Conservation (phyloP, 148 eudicot genomes). For the Chenopodium suecicum region DNA sequence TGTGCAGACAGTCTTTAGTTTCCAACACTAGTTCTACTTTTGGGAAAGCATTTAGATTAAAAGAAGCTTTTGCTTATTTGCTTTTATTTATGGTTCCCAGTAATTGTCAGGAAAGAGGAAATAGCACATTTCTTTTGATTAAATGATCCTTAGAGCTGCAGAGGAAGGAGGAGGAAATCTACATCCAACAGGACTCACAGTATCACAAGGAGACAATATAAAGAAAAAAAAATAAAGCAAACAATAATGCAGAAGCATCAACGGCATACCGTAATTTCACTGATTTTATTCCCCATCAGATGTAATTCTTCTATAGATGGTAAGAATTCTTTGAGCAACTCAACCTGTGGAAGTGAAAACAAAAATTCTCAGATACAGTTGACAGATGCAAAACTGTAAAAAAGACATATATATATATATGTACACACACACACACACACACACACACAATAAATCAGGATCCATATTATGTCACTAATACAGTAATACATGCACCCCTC, state of each 20-base stretch:
- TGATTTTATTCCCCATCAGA: conserved; percentile 73
- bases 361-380: conserved; percentile 16
- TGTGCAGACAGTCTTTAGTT: not conserved
- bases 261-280: conserved; percentile 55
- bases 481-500: not conserved
- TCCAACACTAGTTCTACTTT: not conserved
- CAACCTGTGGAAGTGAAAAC: conserved; percentile 52
- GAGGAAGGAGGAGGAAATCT: not conserved
- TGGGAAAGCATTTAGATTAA: not conserved
- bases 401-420: too few relatives aligned
- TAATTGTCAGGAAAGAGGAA: not conserved
- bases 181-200: not conserved
- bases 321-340: conserved; percentile 55
- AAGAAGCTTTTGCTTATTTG: not conserved
- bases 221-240: not conserved
- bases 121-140: not conserved
- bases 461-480: not conserved
- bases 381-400: not conserved
- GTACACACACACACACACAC: too few relatives aligned
- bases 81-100: not conserved
- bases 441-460: not conserved
- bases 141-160: not conserved
- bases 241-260: not conserved
- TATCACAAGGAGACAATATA: not conserved
- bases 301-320: conserved; percentile 82